Conservation (phyloP, 2,329 filamentous ascomycete genomes). For the Metarhizium brunneum region DNA sequence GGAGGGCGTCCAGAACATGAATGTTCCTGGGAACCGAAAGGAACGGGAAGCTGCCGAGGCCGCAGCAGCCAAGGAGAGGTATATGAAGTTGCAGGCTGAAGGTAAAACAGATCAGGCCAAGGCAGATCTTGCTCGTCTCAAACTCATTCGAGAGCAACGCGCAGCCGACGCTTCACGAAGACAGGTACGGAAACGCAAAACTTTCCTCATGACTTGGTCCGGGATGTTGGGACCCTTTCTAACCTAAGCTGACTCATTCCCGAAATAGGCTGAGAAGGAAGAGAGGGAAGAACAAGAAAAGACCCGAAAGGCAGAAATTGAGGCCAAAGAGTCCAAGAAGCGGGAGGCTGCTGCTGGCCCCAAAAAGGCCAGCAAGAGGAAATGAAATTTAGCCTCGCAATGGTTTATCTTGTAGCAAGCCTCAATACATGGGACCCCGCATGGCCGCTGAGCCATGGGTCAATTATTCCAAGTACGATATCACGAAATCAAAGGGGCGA, state of each 20-base stretch:
- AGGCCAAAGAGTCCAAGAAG: slow-evolving; percentile 46
- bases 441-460: too few species aligned
- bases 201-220: background rate
- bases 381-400: slow-evolving; percentile 15
- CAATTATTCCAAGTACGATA: background rate
- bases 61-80: slow-evolving; percentile 78
- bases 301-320: slow-evolving; percentile 38
- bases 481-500: background rate
- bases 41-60: slow-evolving; percentile 73
- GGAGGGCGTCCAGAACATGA: slow-evolving; percentile 46
- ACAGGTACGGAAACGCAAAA: slow-evolving; percentile 42
- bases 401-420: background rate
- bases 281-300: slow-evolving; percentile 44
- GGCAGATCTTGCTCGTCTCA: slow-evolving; percentile 76
- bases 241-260: slow-evolving; percentile 13
- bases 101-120: slow-evolving; percentile 96
- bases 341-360: slow-evolving; percentile 41
- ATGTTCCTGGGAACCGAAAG: slow-evolving; percentile 37
- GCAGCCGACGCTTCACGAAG: slow-evolving; percentile 76
- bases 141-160: slow-evolving; percentile 74
- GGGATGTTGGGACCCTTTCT: background rate
- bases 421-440: background rate
- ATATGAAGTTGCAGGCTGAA: slow-evolving; percentile 83
- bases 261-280: slow-evolving; percentile 45
- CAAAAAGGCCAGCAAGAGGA: slow-evolving; percentile 41